Conservation (phyloP, 129 eudicot genomes). For the Arctium minus region DNA sequence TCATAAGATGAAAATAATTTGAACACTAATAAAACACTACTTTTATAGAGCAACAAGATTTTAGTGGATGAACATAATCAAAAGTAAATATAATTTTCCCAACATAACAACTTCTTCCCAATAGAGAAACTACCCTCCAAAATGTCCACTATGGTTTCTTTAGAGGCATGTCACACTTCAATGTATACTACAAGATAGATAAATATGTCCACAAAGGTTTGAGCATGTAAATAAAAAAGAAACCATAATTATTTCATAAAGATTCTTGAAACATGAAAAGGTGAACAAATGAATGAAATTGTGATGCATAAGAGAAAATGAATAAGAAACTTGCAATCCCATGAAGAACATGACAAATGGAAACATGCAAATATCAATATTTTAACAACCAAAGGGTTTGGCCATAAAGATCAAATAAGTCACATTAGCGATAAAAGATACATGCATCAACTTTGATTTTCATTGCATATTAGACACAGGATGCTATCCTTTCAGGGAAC, state of each 20-base stretch:
- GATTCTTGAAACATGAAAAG: background rate
- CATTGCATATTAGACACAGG: background rate
- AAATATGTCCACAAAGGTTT: background rate
- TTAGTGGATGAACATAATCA: background rate
- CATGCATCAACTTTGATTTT: background rate
- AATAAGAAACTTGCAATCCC: constrained; percentile 68
- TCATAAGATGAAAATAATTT: background rate
- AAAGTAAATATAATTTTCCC: background rate
- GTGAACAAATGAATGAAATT: background rate
- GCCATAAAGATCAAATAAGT: background rate
- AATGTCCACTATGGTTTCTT: constrained; percentile 76
- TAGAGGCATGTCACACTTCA: background rate
- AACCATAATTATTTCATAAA: background rate
- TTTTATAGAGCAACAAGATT: background rate
- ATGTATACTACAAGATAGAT: background rate
- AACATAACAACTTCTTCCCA: background rate
- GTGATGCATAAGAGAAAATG: background rate
- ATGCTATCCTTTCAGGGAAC: background rate
- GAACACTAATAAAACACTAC: background rate
- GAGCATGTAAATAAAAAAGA: background rate
- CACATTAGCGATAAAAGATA: background rate
- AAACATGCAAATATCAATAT: background rate
- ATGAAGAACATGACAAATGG: background rate
- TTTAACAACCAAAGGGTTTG: too few relatives aligned
- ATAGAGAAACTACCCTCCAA: constrained; percentile 16